Conservation (phyloP, 441 rosid genomes). For the Syzygium syzygioides region DNA sequence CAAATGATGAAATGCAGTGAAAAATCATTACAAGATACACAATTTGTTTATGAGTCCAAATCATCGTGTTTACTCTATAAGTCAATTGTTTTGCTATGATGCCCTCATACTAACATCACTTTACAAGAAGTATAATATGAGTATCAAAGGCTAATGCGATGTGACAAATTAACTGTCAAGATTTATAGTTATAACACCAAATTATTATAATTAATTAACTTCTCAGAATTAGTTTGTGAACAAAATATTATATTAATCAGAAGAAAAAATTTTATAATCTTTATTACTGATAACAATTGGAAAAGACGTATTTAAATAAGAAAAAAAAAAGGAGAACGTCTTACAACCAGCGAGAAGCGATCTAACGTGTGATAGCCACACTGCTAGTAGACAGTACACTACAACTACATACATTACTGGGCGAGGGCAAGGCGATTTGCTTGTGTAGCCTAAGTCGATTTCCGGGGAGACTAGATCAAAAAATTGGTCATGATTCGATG, state of each 20-base stretch:
- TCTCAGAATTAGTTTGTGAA: neutral
- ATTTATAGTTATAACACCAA: neutral
- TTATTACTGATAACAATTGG: neutral
- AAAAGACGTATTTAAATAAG: neutral
- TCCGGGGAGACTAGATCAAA: neutral
- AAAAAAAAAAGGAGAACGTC: neutral
- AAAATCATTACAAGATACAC: neutral
- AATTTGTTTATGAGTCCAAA: neutral
- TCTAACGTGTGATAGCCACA: neutral
- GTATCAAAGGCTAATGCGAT: neutral
- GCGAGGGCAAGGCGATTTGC: neutral
- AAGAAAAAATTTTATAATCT: neutral
- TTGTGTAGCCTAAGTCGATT: neutral
- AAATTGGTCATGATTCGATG: neutral
- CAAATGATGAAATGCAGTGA: neutral
- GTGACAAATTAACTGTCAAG: neutral
- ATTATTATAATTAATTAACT: no score
- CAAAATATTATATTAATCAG: neutral
- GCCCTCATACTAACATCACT: neutral
- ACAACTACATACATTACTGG: no score
- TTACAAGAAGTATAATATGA: neutral
- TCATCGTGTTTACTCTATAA: fast-evolving
- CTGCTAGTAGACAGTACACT: neutral
- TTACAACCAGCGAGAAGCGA: neutral
- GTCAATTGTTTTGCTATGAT: neutral